Evolutionary conservation across 2,329 filamentous ascomycete species (phyloP), one percentile per base, ranked within the genome.

Genomic region (Trichoderma cornu-damae): DNA sequence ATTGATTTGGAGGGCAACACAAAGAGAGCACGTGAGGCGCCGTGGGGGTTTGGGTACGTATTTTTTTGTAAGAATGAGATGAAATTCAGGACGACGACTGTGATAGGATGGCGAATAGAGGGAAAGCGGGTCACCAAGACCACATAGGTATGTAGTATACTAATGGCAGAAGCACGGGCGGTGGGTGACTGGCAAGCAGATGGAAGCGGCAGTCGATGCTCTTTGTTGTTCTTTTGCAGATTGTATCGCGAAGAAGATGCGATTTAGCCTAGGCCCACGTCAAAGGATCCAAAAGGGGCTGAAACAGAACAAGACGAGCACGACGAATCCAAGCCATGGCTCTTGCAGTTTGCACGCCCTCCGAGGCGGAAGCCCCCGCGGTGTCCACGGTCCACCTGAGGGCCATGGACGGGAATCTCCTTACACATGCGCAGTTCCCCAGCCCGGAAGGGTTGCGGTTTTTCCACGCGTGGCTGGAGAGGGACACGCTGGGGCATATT

Each of bases 361-460:
- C 64, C 4, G 61, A 62, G 35, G 56, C 61, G 9, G 66, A 69
- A 16, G 65, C 64, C 14, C 38, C 59, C 5, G 61, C 60, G 16
- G 56, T 70, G 28, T 64, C 68, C 6, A 62, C 61, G 38, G 68
- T 74, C 52, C 73, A 75, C 59, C 60, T 76, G 14, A 60, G 63
- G 7, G 71, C 74, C 44, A 76, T 75, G 74, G 65, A 71, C 44
- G 59, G 63, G 35, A 75, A 76, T 61, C 60, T 68, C 11, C 59
- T 76, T 22, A 69, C 73, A 43, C 72, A 74, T 55, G 70, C 70
- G 1, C 72, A 76, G 59, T 75, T 75, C 53, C 73, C 74, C 12
- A 69, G 65, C 6, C 50, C 61, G 6, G 63, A 67, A 14, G 68
- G 67, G 44, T 63, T 69, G 28, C 56, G 49, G 7, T 68, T 65